These are phyloP conservation scores for Aspergillus novofumigatus DNA, from an alignment of 2,329 filamentous ascomycete species.

Conservation along the genomic window DNA sequence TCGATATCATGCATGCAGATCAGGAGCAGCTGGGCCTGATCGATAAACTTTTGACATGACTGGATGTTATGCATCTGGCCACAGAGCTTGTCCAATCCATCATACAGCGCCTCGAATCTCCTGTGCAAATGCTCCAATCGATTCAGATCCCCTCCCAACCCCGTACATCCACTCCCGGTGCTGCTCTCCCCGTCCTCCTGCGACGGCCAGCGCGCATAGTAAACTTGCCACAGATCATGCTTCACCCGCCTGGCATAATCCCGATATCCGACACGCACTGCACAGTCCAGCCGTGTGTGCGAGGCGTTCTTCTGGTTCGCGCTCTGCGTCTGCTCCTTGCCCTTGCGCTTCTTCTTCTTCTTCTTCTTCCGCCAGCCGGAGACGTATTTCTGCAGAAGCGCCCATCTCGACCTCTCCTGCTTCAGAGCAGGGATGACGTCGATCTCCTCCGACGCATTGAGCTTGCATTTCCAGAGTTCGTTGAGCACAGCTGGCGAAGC, in stretches of 20 bases:
- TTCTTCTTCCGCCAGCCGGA: neutral
- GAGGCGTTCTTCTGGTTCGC: neutral
- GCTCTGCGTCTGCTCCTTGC: neutral
- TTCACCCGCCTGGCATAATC: neutral
- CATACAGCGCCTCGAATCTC: neutral
- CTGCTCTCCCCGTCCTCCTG: neutral
- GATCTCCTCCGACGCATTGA: neutral
- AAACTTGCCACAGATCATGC: neutral
- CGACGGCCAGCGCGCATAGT: neutral
- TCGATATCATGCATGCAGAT: neutral
- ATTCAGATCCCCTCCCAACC: neutral
- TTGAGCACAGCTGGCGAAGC: neutral
- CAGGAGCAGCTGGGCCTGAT: neutral
- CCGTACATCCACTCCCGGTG: neutral
- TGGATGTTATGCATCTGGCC: neutral
- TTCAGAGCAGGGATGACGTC: neutral
- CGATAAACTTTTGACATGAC: neutral
- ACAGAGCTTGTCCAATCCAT: neutral
- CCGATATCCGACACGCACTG: neutral
- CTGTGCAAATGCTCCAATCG: neutral
- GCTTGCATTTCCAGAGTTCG: conserved; percentile 6
- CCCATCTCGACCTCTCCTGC: neutral
- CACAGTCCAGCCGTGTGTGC: neutral
- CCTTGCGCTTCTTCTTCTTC: neutral
- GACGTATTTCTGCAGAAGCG: neutral